These are phyloP conservation scores for Anthoceros angustus DNA, from an alignment of 225 moss, liverwort and hornwort species.

Conservation along the genomic window DNA sequence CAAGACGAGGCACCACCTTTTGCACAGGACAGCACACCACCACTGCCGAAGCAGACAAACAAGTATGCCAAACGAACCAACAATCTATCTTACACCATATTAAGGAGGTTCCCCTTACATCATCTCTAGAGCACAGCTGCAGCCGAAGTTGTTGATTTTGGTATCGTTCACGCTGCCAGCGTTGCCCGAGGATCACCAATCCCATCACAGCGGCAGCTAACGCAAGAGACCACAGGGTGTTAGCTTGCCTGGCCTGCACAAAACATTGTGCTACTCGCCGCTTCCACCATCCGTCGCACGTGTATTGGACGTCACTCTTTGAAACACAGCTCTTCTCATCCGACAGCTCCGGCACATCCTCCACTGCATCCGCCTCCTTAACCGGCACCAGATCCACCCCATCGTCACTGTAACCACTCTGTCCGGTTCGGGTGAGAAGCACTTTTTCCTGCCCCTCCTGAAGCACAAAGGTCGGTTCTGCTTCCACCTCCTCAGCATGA, in stretches of 20 bases:
- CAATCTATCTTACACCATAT: too few relatives aligned
- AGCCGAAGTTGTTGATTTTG: conserved; percentile 85
- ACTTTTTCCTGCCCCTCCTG: neutral
- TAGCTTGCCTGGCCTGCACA: conserved; percentile 60
- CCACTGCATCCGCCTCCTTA: conserved; percentile 8
- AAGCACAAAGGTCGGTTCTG: neutral
- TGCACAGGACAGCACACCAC: too few relatives aligned
- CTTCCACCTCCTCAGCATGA: neutral
- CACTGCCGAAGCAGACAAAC: too few relatives aligned
- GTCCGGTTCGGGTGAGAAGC: neutral
- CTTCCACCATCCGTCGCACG: conserved; percentile 82
- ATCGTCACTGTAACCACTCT: neutral
- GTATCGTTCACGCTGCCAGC: conserved; percentile 91
- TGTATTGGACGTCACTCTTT: conserved; percentile 26
- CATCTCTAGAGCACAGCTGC: conserved; percentile 80
- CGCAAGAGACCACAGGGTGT: conserved; percentile 82
- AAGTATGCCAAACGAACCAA: too few relatives aligned
- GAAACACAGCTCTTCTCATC: conserved; percentile 16
- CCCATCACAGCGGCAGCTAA: conserved; percentile 96
- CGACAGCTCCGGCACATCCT: conserved; percentile 22
- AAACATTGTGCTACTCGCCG: conserved; percentile 58
- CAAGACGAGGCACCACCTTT: too few relatives aligned
- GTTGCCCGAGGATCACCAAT: conserved; percentile 81
- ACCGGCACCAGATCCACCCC: neutral
- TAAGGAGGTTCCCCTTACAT: conserved; percentile 24